phyloP scores from a whole-genome alignment of 2,329 filamentous ascomycete species.

The Aspergillus pseudoviridinutans region DNA sequence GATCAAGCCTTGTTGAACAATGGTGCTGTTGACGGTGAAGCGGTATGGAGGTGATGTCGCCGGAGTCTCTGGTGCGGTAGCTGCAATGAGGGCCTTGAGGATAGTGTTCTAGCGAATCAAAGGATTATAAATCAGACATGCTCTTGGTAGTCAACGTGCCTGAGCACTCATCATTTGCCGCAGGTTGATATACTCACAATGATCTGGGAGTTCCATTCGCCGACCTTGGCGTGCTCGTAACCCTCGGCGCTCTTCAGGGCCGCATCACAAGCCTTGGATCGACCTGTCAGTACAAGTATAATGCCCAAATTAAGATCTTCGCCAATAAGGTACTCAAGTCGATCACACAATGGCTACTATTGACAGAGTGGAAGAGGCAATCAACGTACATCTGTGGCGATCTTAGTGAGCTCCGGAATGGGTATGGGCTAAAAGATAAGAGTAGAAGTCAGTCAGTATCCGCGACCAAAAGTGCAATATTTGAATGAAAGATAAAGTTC shows the following conservation, averaged over 20 bases:
- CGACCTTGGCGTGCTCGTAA: constrained; percentile 84
- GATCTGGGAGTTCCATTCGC: constrained; percentile 86
- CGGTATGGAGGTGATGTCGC: constrained; percentile 65
- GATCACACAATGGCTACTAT: not conserved
- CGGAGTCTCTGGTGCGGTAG: constrained; percentile 35
- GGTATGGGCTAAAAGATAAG: constrained; percentile 61
- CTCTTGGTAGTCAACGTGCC: not conserved
- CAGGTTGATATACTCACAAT: constrained; percentile 60
- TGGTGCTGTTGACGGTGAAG: constrained; percentile 96
- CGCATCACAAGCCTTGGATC: constrained; percentile 71
- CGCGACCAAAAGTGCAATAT: not conserved
- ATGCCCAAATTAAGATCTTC: not conserved
- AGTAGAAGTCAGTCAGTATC: not conserved
- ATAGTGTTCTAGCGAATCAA: constrained; percentile 31
- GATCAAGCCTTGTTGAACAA: constrained; percentile 79
- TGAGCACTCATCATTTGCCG: not conserved
- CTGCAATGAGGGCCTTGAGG: constrained; percentile 40
- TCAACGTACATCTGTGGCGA: constrained; percentile 70
- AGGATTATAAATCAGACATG: not conserved
- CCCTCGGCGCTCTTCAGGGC: constrained; percentile 69
- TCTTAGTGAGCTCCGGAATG: constrained; percentile 74
- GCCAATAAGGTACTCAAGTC: not conserved
- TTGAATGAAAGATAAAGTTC: not conserved
- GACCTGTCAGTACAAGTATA: constrained; percentile 7
- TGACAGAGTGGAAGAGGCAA: not conserved